phyloP scores from a whole-genome alignment of 805 yeast genomes.

The Maudiozyma turicensis region DNA sequence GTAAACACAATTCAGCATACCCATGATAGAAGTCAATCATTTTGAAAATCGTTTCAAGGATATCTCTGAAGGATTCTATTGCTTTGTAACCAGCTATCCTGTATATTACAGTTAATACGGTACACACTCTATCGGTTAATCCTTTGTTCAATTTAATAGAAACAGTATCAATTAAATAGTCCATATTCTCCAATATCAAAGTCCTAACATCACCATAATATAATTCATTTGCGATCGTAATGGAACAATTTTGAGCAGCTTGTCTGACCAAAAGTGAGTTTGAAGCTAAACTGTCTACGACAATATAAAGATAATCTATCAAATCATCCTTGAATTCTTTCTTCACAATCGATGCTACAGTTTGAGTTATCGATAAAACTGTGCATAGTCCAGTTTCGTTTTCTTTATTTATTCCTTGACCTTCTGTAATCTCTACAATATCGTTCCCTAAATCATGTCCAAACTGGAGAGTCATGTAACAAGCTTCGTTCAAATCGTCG shows the following conservation, averaged over 20 bases:
- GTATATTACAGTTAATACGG: conserved; percentile 59
- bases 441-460: conserved; percentile 37
- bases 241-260: conserved; percentile 44
- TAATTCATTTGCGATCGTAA: conserved; percentile 40
- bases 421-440: conserved; percentile 15
- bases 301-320: conserved; percentile 61
- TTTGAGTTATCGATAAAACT: conserved; percentile 13
- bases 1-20: conserved; percentile 59
- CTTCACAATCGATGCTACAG: conserved; percentile 5
- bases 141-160: conserved; percentile 61
- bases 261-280: conserved; percentile 35
- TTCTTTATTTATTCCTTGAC: conserved; percentile 8
- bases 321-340: conserved; percentile 42
- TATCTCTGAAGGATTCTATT: conserved; percentile 58
- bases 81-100: conserved; percentile 61
- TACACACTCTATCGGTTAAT: conserved; percentile 63
- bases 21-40: conserved; percentile 81
- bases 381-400: conserved; percentile 19
- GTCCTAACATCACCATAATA: conserved; percentile 48
- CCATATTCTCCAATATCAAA: conserved; percentile 59
- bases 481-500: conserved; percentile 9
- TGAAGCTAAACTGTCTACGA: conserved; percentile 64
- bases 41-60: conserved; percentile 63
- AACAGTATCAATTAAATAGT: conserved; percentile 73
- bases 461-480: conserved; percentile 28